Base-by-base conservation (phyloP, 805 yeast genomes). In the Lipomyces yamanashiensis region DNA sequence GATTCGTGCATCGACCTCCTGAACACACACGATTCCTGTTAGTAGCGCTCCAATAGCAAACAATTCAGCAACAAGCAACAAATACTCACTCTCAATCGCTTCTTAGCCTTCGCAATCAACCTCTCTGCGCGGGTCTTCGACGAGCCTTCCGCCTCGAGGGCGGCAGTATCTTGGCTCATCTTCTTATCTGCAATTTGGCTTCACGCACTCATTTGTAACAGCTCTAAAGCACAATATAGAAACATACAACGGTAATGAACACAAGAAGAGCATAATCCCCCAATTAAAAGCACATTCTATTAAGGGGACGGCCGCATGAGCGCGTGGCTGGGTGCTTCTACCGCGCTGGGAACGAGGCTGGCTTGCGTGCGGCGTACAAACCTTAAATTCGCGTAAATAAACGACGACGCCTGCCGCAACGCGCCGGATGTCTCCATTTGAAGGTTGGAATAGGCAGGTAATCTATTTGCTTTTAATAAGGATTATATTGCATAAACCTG, bases 1-100 rank as follows among this genome's bases (percentile, higher is more conserved):
- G n/a, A 61, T 39, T 19, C 64, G 43, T n/a, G 67, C 55, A 53
- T 63, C 67, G 15, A 63, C 63, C 28, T 59, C 64, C 67, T 61
- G 40, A n/a, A 17, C 37, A 28, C 28, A 28, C 28, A 28, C 28
- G 28, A 28, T 5, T 17, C 2, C 34, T 6, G 37, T 4, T n/a
- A 23, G 13, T 41, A 21, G 12, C 23, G 37, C 15, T 40, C 17
- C 28, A 21, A 5, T 17, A 48, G 10, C 23, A 12, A 13, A 5
- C 47, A 17, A 21, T 23, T 17, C 1, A 28, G 36, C 10, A 52
- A 15, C 23, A 2, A 13, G 15, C 13, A 37, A 55, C 37, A n/a
- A 36, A 23, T 8, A 53, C 61, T 13, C 17, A 63, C 67, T 60
- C 62, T 51, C 55, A 63, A 49, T 8, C 67, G 43, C 33, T 33